Conservation (phyloP, 2,329 filamentous ascomycete species). For the Elsinoe ampelina region DNA sequence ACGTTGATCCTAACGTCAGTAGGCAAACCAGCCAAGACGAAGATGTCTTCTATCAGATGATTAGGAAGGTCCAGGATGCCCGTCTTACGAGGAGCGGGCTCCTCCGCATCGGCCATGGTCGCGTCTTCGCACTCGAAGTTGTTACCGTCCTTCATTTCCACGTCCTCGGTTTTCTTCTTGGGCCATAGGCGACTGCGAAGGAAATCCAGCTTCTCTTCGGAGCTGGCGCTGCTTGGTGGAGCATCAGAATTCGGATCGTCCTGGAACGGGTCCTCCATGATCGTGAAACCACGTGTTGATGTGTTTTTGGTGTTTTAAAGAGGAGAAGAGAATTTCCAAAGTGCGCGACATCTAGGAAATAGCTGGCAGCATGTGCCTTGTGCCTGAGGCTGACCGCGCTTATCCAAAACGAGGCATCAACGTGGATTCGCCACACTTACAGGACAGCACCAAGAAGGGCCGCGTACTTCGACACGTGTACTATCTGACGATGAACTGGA, state of each 20-base stretch:
- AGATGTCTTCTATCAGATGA: not conserved
- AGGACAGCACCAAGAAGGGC: not conserved
- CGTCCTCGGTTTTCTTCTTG: not conserved
- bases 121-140: not conserved
- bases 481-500: too few species aligned
- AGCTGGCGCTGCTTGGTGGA: not conserved
- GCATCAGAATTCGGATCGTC: not conserved
- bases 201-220: not conserved
- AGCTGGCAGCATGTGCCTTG: not conserved
- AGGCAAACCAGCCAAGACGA: not conserved
- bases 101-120: not conserved
- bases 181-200: not conserved
- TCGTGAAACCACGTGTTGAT: not conserved
- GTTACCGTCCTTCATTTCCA: too few species aligned
- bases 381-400: constrained; percentile 1
- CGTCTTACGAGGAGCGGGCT: not conserved
- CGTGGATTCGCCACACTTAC: not conserved
- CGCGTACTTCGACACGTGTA: too few species aligned
- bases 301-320: too few species aligned
- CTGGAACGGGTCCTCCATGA: not conserved
- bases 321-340: not conserved
- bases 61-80: not conserved
- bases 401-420: not conserved
- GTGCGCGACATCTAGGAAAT: not conserved
- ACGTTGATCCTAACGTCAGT: not conserved